phyloP scores from a whole-genome alignment of 768 basidiomycete species.

The Boletus coccyginus region DNA sequence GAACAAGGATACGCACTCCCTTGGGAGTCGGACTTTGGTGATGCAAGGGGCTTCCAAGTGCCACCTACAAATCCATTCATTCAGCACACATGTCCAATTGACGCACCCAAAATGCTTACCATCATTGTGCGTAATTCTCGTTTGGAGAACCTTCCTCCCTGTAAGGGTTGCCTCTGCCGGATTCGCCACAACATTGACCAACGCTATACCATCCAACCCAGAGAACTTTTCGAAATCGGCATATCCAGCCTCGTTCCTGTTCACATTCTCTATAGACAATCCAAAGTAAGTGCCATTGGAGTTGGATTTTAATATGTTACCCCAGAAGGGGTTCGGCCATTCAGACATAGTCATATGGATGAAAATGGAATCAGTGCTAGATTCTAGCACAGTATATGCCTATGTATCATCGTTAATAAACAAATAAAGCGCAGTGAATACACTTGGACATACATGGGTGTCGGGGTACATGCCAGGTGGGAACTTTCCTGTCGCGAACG shows the following conservation, averaged over 20 bases:
- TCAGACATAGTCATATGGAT: slow-evolving; percentile 93
- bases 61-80: slow-evolving; percentile 49
- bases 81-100: neutral
- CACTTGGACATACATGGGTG: slow-evolving; percentile 66
- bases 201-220: slow-evolving; percentile 92
- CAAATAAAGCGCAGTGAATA: neutral
- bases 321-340: slow-evolving; percentile 72
- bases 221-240: slow-evolving; percentile 99
- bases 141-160: slow-evolving; percentile 73
- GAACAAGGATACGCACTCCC: slow-evolving; percentile 71
- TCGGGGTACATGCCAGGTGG: slow-evolving; percentile 88
- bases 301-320: slow-evolving; percentile 92
- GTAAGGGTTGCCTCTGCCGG: slow-evolving; percentile 69
- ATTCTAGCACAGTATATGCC: slow-evolving; percentile 95
- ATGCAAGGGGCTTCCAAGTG: slow-evolving; percentile 79
- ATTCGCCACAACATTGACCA: slow-evolving; percentile 89
- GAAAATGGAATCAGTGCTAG: slow-evolving; percentile 90
- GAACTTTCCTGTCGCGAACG: slow-evolving; percentile 85
- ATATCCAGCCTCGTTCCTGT: slow-evolving; percentile 82
- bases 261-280: slow-evolving; percentile 81
- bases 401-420: slow-evolving; percentile 25
- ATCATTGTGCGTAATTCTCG: slow-evolving; percentile 94
- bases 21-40: slow-evolving; percentile 74
- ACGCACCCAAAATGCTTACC: slow-evolving; percentile 44
- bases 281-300: slow-evolving; percentile 98